Evolutionary conservation across 2,329 filamentous ascomycete species (phyloP).

Genomic region (Aspergillus fumigatus): DNA sequence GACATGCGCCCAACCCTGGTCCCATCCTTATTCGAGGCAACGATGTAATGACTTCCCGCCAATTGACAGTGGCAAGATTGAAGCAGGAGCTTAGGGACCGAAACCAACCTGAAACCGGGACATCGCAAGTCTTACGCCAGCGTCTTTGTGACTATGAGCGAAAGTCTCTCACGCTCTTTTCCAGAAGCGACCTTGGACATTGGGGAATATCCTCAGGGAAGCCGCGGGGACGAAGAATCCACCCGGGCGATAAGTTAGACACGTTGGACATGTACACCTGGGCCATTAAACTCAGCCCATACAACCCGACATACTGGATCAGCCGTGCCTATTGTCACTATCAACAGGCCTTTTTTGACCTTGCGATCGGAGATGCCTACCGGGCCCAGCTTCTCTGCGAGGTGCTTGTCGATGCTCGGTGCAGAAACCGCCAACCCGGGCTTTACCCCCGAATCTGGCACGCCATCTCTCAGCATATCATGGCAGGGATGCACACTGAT

Average conservation of each 20-base stretch:
- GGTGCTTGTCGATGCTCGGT: conserved; percentile 17
- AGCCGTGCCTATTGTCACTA: conserved; percentile 34
- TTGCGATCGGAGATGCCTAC: conserved; percentile 36
- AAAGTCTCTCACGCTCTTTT: conserved; percentile 15
- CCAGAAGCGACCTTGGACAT: conserved; percentile 22
- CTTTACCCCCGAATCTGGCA: conserved; percentile 28
- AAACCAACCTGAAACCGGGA: conserved; percentile 7
- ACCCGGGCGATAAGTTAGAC: conserved; percentile 9
- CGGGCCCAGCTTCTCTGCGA: conserved; percentile 32
- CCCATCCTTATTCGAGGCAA: conserved; percentile 9
- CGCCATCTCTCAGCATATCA: conserved; percentile 30
- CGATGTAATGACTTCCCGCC: conserved; percentile 9
- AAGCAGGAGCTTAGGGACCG: conserved; percentile 14
- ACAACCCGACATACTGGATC: conserved; percentile 36
- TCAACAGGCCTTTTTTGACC: conserved; percentile 28
- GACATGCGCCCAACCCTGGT: background rate
- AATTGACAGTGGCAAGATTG: conserved; percentile 14
- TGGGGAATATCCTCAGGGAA: conserved; percentile 20
- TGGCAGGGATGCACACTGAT: conserved; percentile 10
- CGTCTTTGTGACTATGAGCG: conserved; percentile 20
- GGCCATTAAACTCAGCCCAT: conserved; percentile 31
- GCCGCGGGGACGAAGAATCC: conserved; percentile 4
- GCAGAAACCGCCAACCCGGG: conserved; percentile 22
- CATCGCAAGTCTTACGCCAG: conserved; percentile 13
- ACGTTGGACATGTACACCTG: conserved; percentile 35